Base-by-base conservation (phyloP, 352 stramenopile genomes). In the Pythium phragmitis region DNA sequence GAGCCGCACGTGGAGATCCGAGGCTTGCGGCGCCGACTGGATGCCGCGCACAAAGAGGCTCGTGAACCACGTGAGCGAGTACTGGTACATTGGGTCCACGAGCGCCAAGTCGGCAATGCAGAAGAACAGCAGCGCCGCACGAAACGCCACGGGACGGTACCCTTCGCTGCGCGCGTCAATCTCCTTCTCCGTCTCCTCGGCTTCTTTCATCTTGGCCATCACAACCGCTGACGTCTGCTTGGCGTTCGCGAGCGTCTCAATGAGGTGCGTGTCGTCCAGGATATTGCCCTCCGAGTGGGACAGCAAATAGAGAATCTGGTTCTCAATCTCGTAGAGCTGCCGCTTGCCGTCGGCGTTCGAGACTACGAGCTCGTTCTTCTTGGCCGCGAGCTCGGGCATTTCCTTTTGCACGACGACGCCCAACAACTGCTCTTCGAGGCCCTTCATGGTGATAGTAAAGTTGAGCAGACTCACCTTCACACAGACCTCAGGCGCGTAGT, bases 61-160 rank as follows among this genome's bases (percentile, higher is more conserved):
- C 3, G 88, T 96, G 61, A 98, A 98, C 91, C 90, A 98, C 56
- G 94, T 91, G 33, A 98, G 73, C 16, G 86, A 97, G 70, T 98
- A 98, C 68, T 98, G 84, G 52, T 96, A 96, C 85, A 96, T 96
- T 0, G 88, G 83, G 56, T 96, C 90, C 41, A 98, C 89, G 36
- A 94, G 70, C 1, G 87, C 77, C 4, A 98, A 70, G 57, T 97
- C 89, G 0, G 89, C 87, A 30, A 97, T 94, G 55, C 89, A 97
- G 67, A 98, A 98, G 68, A 97, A 98, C 14, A 98, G 69, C 13
- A 97, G 66, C 12, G 87, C 85, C 0, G 90, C 91, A 1, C 90
- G 82, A 65, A 96, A 96, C 0, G 91, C 90, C 6, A 97, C 89
- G 0, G 87, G 88, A 0, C 85, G 86, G 52, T 98, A 98, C 1